Percentiles rank a stretch among this genome's conserved stretches.
phyloP scores from a whole-genome alignment of 208 protist genomes.

The Trichomonas tenax region DNA sequence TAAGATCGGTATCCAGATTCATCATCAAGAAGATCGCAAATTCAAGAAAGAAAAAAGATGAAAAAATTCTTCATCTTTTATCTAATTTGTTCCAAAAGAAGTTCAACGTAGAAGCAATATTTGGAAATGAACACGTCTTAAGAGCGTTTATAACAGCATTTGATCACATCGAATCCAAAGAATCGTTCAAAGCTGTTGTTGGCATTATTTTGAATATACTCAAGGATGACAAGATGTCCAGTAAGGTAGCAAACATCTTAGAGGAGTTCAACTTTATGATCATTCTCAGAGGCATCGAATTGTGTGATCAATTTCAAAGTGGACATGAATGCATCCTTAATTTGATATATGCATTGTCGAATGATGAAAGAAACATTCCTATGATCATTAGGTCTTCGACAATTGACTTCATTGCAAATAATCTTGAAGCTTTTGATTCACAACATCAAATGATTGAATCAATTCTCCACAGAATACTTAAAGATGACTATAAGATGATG shows the following conservation, averaged over 20 bases:
- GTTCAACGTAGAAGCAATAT: background rate
- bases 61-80: background rate
- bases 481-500: background rate
- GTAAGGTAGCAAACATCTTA: background rate
- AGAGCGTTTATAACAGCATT: background rate
- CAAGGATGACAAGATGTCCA: background rate
- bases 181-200: background rate
- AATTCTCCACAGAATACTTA: background rate
- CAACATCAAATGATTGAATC: background rate
- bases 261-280: background rate
- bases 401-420: background rate
- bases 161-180: background rate
- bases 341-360: background rate
- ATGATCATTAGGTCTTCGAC: background rate
- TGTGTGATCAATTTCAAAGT: background rate
- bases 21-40: background rate
- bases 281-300: background rate
- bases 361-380: background rate
- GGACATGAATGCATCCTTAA: background rate
- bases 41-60: background rate
- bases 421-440: background rate
- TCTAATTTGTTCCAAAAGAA: background rate
- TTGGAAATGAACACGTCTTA: background rate
- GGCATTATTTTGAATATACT: background rate
- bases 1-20: background rate